Evolutionary conservation across 2,329 filamentous ascomycete species (phyloP), one percentile per base, ranked within the genome.

Genomic region (Leptographium procerum): DNA sequence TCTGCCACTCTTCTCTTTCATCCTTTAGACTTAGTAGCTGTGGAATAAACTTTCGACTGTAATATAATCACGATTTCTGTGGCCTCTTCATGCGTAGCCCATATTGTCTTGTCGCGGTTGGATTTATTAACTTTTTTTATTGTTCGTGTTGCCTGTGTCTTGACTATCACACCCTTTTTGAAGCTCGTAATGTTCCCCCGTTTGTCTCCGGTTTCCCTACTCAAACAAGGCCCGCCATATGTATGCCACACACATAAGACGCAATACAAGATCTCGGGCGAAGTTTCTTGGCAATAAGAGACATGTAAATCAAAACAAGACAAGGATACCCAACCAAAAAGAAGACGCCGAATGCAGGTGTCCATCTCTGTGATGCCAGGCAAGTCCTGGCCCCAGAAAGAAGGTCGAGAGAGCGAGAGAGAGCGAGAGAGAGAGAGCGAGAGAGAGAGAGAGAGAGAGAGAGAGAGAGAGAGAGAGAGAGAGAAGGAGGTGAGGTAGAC

Each of bases 301-400:
- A 72, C 70, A 69, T 65, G 69, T 72, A 73, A 72, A 73, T 34
- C 10, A 58, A 55, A 53, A 52, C 29, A 48, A n/a, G 11, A 47
- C 19, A 13, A 57, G 36, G n/a, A 40, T 51, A 57, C 52, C 58
- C 50, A 57, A 55, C 51, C 29, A 57, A 56, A 45, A 50, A 51
- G 34, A 75, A 79, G 77, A 81, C 78, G 80, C 78, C 78, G 74
- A 78, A 79, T 80, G 77, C 76, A 79, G 76, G 45, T 36, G 26
- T 45, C 14, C 29, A 22, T 58, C n/a, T 29, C 7, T 10, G 28
- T 29, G 40, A 45, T 22, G 36, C 43, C 22, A 31, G 11, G 48
- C 14, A 31, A 19, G 28, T 11, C 24, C 11, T 52, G n/a, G 24
- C 16, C n/a, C 24, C 26, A 19, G 48, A 52, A 31, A 56, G 43